These are phyloP conservation scores for Wickerhamiella musiphila DNA, from an alignment of 805 yeast genomes.

Conservation along the genomic window DNA sequence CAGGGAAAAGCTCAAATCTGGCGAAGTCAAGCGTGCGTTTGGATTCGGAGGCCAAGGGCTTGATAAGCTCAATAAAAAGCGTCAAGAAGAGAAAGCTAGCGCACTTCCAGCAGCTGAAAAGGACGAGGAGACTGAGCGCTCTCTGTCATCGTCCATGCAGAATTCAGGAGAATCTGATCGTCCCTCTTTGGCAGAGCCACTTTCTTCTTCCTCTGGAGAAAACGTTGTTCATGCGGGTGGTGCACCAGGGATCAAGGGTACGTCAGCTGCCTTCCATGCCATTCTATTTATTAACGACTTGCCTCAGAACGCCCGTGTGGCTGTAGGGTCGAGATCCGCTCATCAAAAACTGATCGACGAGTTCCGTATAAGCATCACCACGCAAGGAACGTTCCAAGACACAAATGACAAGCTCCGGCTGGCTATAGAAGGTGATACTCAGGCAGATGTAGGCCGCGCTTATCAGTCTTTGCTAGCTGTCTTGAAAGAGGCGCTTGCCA, in stretches of 20 bases:
- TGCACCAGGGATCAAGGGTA: constrained; percentile 1
- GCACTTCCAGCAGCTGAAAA: constrained; percentile 9
- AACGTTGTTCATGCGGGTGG: not conserved
- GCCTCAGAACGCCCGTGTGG: constrained; percentile 32
- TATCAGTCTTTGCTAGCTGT: constrained; percentile 6
- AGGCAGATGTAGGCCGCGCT: constrained; percentile 28
- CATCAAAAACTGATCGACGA: constrained; percentile 7
- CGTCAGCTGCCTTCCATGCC: constrained; percentile 33
- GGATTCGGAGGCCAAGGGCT: constrained; percentile 94
- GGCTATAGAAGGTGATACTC: constrained; percentile 57
- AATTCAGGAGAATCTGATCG: not conserved
- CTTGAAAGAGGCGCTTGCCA: constrained; percentile 1
- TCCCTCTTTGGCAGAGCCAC: not conserved
- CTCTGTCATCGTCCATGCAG: not conserved
- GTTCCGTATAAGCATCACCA: constrained; percentile 50
- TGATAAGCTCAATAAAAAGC: constrained; percentile 49
- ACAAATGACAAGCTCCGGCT: constrained; percentile 51
- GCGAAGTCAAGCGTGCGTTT: constrained; percentile 24
- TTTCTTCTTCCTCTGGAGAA: not conserved
- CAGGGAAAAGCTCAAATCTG: constrained; percentile 42
- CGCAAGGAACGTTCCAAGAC: constrained; percentile 50
- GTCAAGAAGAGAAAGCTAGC: constrained; percentile 25
- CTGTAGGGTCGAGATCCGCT: constrained; percentile 10
- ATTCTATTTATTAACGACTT: constrained; percentile 65
- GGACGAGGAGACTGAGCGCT: constrained; percentile 8